Evolutionary conservation across 257 asterid genomes (phyloP).

Genomic region (Solanum appendiculatum): DNA sequence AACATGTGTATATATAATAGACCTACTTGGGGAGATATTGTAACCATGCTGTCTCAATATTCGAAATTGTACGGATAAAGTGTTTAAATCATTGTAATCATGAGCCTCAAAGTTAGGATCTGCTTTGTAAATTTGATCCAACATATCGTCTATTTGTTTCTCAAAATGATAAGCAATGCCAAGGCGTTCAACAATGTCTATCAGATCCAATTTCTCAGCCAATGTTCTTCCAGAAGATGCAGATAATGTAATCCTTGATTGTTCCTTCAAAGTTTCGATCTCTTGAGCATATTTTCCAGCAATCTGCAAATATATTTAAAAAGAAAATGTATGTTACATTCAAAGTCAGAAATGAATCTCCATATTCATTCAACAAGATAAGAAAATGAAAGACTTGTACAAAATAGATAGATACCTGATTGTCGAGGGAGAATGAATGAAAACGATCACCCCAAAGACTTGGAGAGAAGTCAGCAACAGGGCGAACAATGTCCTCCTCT

Average conservation of each 20-base stretch:
- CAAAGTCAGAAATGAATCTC: not conserved
- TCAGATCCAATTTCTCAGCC: conserved; percentile 7
- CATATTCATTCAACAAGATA: not conserved
- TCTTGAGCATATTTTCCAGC: not conserved
- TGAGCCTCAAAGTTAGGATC: not conserved
- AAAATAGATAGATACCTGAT: not conserved
- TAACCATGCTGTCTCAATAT: conserved; percentile 33
- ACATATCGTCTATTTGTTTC: conserved; percentile 17
- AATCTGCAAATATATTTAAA: not conserved
- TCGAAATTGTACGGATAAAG: conserved; percentile 19
- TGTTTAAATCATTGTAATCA: not conserved
- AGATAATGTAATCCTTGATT: conserved; percentile 4
- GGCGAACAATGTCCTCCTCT: conserved; percentile 9
- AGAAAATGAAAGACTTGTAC: not conserved
- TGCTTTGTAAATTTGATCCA: not conserved
- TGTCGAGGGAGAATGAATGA: not conserved
- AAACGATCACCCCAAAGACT: conserved; percentile 26
- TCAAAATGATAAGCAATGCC: conserved; percentile 28
- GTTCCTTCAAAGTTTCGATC: conserved; percentile 18
- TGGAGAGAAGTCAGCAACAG: conserved; percentile 17
- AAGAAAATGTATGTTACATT: not conserved
- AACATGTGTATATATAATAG: not conserved
- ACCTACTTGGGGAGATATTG: conserved; percentile 15
- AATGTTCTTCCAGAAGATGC: not conserved
- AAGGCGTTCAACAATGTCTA: conserved; percentile 25